Evolutionary conservation across 495 filamentous ascomycete genomes (phyloP), one percentile per base, ranked within the genome.

Genomic region (Staphylotrichum longicolle): DNA sequence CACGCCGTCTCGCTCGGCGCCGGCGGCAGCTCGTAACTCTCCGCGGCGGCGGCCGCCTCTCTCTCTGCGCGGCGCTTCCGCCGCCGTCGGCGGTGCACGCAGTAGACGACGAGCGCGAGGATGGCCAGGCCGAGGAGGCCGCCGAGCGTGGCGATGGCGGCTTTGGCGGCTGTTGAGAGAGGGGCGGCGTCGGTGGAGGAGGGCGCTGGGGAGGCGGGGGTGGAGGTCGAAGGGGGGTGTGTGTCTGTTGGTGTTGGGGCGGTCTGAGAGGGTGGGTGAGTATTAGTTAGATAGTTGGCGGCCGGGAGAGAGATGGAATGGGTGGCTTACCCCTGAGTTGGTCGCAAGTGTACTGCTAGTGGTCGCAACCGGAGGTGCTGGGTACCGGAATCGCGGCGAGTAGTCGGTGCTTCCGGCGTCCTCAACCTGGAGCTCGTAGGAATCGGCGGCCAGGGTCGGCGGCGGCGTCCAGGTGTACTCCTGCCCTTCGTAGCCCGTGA

Each of bases 391-490:
- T n/a, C 54, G 39, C 32, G 46, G 30, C n/a, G 61, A 63, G 33
- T 58, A 63, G 20, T 58, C 55, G 40, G 32, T 41, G 54, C 54
- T 63, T 4, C 55, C 55, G 3, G 27, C 54, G 40, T 63, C 61
- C 11, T 40, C 8, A 20, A 63, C 15, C 47, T 32, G 27, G 0
- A 63, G 39, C 12, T 37, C 15, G 61, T 63, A 63, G 27, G 54
- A 50, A 12, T 54, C 53, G 30, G 54, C 20, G 4, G 48, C 30
- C 8, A 63, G 54, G 0, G 14, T 12, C 2, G 37, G 4, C 15
- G 61, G 61, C n/a, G 61, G 61, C 11, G 61, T 63, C 61, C 61
- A 63, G 6, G 40, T 58, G 49, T 58, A 58, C 11, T 39, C 33
- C 4, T 33, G 39, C 1, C 54, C 48, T 2, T 33, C 6, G 55